Evolutionary conservation across 2,329 filamentous ascomycete genomes (phyloP).

Genomic region (Trichoderma harzianum): DNA sequence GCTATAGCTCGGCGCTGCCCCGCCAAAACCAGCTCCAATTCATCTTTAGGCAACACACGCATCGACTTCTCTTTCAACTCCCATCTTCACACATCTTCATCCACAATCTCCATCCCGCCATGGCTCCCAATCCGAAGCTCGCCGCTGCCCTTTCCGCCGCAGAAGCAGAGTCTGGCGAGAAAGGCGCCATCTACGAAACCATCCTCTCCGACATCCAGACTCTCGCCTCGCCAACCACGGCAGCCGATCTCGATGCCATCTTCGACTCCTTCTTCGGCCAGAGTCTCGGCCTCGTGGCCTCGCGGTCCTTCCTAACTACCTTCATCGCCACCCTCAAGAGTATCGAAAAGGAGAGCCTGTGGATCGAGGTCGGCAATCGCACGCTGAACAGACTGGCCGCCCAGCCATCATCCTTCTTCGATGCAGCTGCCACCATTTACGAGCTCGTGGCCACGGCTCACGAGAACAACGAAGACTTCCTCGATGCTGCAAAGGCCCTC

Average conservation of each 20-base stretch:
- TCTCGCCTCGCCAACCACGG: constrained; percentile 38
- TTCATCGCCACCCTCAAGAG: constrained; percentile 63
- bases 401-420: constrained; percentile 68
- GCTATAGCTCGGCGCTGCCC: constrained; percentile 23
- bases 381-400: constrained; percentile 63
- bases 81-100: background rate
- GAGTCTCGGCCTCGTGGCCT: constrained; percentile 70
- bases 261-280: constrained; percentile 65
- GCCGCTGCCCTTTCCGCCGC: constrained; percentile 42
- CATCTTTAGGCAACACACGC: background rate
- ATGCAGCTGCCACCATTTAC: constrained; percentile 76
- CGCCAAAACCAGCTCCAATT: background rate
- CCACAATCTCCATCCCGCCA: constrained; percentile 21
- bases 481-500: constrained; percentile 71
- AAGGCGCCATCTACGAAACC: constrained; percentile 44
- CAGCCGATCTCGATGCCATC: constrained; percentile 63
- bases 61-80: constrained; percentile 15
- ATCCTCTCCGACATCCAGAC: constrained; percentile 44
- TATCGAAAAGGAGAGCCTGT: constrained; percentile 60
- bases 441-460: constrained; percentile 80
- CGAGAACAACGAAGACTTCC: constrained; percentile 78
- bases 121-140: constrained; percentile 41
- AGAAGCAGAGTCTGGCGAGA: constrained; percentile 38
- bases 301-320: constrained; percentile 64
- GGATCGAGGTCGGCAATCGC: constrained; percentile 72